These are phyloP conservation scores for Kwoniella shivajii DNA, from an alignment of 1,284 basidiomycete genomes.

Conservation along the genomic window DNA sequence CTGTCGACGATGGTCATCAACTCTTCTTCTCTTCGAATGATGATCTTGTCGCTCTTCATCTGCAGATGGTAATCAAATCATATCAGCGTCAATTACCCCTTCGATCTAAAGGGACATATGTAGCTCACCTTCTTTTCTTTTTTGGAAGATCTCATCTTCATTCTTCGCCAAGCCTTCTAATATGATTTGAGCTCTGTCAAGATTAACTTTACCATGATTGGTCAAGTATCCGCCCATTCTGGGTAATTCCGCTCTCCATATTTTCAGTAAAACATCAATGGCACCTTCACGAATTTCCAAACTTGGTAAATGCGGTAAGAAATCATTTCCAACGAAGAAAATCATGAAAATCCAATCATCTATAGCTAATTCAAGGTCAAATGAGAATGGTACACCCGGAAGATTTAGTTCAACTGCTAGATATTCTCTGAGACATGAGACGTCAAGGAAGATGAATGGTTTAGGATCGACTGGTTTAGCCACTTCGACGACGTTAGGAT, in stretches of 20 bases:
- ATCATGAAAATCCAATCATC: slow-evolving; percentile 99
- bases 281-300: slow-evolving; percentile 99
- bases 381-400: slow-evolving; percentile 76
- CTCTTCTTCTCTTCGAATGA: slow-evolving; percentile 80
- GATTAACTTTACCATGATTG: slow-evolving; percentile 86
- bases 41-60: slow-evolving; percentile 92
- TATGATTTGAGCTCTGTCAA: slow-evolving; percentile 86
- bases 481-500: slow-evolving; percentile 61
- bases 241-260: slow-evolving; percentile 91
- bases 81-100: slow-evolving; percentile 11
- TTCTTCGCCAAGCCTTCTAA: slow-evolving; percentile 87
- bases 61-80: slow-evolving; percentile 46
- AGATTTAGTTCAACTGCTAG: slow-evolving; percentile 92
- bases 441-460: slow-evolving; percentile 99
- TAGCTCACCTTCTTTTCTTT: slow-evolving; percentile 81
- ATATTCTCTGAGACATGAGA: slow-evolving; percentile 93
- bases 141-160: slow-evolving; percentile 95
- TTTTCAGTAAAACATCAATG: slow-evolving; percentile 91
- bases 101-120: neutral
- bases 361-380: slow-evolving; percentile 93
- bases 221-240: slow-evolving; percentile 97
- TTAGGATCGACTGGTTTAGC: slow-evolving; percentile 76
- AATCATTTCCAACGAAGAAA: slow-evolving; percentile 99
- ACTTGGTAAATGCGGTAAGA: slow-evolving; percentile 94
- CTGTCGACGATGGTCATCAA: slow-evolving; percentile 66